phyloP scores from a whole-genome alignment of 169 alveolate genomes.

The Plasmodium berghei region DNA sequence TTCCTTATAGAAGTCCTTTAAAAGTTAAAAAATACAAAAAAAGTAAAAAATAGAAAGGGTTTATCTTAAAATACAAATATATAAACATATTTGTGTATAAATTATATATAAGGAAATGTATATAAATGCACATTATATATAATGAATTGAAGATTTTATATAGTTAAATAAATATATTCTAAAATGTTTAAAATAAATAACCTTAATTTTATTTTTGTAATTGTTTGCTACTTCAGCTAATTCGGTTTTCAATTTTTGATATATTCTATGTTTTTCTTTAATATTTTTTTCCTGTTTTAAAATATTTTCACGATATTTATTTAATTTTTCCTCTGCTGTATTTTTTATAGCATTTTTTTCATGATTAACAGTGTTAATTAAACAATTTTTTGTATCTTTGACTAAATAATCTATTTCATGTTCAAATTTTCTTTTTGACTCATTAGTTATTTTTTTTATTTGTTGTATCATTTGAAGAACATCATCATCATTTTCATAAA shows the following conservation, averaged over 20 bases:
- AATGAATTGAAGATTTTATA: too few relatives aligned
- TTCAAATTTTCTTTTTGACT: constrained; percentile 56
- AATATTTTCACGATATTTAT: constrained; percentile 21
- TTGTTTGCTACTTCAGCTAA: constrained; percentile 42
- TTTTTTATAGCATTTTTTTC: constrained; percentile 43
- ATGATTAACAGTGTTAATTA: constrained; percentile 34
- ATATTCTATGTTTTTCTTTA: constrained; percentile 40
- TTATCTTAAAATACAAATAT: neutral
- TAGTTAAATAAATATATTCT: too few relatives aligned
- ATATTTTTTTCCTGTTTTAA: constrained; percentile 54
- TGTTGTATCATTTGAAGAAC: constrained; percentile 74
- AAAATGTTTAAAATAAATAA: neutral
- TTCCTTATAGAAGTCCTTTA: constrained; percentile 44
- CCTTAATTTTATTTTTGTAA: constrained; percentile 61
- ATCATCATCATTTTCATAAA: constrained; percentile 62
- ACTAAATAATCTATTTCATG: constrained; percentile 52
- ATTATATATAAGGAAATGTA: neutral
- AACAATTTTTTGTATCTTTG: constrained; percentile 39
- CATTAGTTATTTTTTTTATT: constrained; percentile 59
- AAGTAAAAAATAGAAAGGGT: neutral
- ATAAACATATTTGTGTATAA: constrained; percentile 1
- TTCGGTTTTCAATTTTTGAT: constrained; percentile 49
- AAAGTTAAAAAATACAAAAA: neutral
- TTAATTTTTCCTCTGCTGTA: constrained; percentile 42
- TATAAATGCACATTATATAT: too few relatives aligned